Evolutionary conservation across 768 basidiomycete genomes (phyloP), one percentile per base, ranked within the genome.

Genomic region (Sarcodon sp.): DNA sequence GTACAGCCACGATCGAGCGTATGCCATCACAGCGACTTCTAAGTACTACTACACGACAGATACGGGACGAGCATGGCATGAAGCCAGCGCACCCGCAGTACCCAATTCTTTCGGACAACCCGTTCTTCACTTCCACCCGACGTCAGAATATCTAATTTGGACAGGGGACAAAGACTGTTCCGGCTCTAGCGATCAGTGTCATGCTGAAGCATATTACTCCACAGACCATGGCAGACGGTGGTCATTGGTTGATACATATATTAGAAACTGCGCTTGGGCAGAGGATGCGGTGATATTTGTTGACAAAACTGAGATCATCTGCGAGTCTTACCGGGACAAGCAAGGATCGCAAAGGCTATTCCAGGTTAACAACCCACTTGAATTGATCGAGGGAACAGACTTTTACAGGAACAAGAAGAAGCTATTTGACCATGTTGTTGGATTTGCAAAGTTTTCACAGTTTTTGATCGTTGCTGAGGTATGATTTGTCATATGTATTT

Each of bases 381-480:
- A 93, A 61, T 70, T 98, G 39, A 73, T 93, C 21, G 76, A 78
- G 10, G 94, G 96, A 0, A 62, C 70, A 9, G 70, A 80, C 48
- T 97, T 78, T 67, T 97, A 80, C 60, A 53, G 53, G 43, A 77
- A 72, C 52, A 84, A 79, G 69, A 79, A 68, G 52, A 85, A 76
- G 60, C 62, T 96, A 16, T 99, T 98, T 57, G 77, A 88, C 43
- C 70, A 79, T 38, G 82, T 99, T 47, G 90, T 91, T 54, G 96
- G 96, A 6, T 97, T 93, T 67, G 83, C 96, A 0, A 93, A 91
- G 66, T 99, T 99, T 64, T 89, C 89, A 0, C 90, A 99, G 67
- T 99, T 87, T 62, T 72, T 98, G 61, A 80, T 98, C 41, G 94
- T 97, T 32, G 96, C 94, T 18, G 84, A 92, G 74, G 90, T 96